Base-by-base conservation (phyloP, 352 stramenopile genomes). In the Globisporangium radiosum region DNA sequence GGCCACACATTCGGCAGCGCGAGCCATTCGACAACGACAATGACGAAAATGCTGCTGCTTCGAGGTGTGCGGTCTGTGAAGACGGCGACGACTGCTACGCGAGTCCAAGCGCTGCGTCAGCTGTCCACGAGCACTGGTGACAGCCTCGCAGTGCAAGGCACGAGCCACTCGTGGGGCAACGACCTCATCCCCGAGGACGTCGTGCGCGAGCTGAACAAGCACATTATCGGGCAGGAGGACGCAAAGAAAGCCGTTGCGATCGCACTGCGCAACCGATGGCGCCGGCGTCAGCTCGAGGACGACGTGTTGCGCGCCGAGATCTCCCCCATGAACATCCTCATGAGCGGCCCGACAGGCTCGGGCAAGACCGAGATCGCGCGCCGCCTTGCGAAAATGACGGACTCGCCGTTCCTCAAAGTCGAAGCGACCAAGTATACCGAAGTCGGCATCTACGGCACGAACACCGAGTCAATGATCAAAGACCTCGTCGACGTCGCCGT, bases 401-500 rank as follows among this genome's bases (percentile, higher is more conserved):
- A 98, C 69, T 97, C 96, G 55, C 96, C 96, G n/a, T 99, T 99
- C 76, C 86, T 98, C 62, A 99, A 99, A 69, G 82, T 93, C 47
- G 97, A 99, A 71, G 97, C 97, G 14, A 99, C 97, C 52, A 99
- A 99, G 78, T 99, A 98, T 72, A 99, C 97, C 5, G 97, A 99
- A 71, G 97, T 99, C 25, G 97, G 97, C 36, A 99, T 99, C 71
- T 97, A 99, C 72, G 97, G 97, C 54, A 75, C 96, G 48, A 98
- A 99, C 77, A 96, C 98, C 3, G 97, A 99, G 76, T 91, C 96
- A 52, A 99, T 99, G 78, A 97, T 99, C 70, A 95, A 97, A 38
- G 81, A 99, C 68, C 90, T 99, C 39, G 94, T 99, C 56, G 96
- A 99, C 66, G 85, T 98, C 9, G 87, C 87, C 11, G 96, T 98